phyloP scores from a whole-genome alignment of 208 protist species.

The Leptomonas seymouri region DNA sequence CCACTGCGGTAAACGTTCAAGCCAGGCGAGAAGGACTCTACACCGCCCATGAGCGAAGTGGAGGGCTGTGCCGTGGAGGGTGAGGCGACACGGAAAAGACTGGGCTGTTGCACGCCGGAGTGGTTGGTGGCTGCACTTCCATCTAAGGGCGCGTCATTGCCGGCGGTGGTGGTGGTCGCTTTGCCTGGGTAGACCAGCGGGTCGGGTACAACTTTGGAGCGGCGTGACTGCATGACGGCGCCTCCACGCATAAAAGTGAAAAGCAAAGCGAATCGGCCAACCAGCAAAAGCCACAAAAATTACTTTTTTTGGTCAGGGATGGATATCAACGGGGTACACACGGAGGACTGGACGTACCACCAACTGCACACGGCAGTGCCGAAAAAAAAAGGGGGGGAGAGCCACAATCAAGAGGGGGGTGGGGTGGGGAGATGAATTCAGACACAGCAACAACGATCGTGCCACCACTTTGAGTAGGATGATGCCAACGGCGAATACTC shows the following conservation, averaged over 20 bases:
- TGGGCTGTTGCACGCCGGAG: neutral
- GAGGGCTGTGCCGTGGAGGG: slow-evolving; percentile 2
- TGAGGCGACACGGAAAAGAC: slow-evolving; percentile 16
- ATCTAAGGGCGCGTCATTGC: neutral
- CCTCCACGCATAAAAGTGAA: no score
- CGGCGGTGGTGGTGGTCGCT: neutral
- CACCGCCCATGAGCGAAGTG: neutral
- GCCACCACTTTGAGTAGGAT: no score
- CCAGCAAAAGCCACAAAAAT: no score
- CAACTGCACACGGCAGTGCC: no score
- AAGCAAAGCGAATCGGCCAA: no score
- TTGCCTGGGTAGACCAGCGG: slow-evolving; percentile 24
- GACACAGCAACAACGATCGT: no score
- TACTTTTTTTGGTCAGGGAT: no score
- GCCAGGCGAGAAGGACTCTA: slow-evolving; percentile 12
- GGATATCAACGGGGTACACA: neutral
- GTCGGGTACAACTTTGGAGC: slow-evolving; percentile 26
- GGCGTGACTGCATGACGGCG: slow-evolving; percentile 24
- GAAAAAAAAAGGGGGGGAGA: no score
- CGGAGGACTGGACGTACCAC: no score
- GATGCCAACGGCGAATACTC: no score
- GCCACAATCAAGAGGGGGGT: no score
- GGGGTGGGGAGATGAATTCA: no score
- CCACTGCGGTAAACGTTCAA: slow-evolving; percentile 23
- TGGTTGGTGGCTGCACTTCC: neutral